These are phyloP conservation scores for Anthracocystis setariae DNA, from an alignment of 1,284 basidiomycete genomes.

Conservation along the genomic window DNA sequence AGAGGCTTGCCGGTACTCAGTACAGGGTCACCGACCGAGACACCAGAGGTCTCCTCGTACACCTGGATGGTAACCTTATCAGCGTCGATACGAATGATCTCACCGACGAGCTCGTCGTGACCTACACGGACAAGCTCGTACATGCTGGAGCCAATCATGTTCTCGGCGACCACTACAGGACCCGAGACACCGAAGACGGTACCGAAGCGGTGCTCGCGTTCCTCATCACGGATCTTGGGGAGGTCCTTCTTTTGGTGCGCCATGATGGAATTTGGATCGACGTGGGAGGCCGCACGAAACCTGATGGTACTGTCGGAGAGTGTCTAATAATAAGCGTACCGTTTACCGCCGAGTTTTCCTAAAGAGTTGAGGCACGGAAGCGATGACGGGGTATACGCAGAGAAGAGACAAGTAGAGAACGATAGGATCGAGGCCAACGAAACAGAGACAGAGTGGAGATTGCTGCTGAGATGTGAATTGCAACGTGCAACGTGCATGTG, in stretches of 20 bases:
- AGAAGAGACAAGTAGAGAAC: conserved; percentile 17
- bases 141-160: conserved; percentile 67
- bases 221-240: conserved; percentile 66
- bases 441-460: conserved; percentile 1
- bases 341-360: background rate
- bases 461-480: background rate
- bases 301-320: background rate
- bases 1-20: conserved; percentile 96
- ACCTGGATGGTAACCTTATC: conserved; percentile 90
- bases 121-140: conserved; percentile 68
- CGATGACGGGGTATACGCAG: background rate
- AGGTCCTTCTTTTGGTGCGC: conserved; percentile 64
- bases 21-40: conserved; percentile 97
- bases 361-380: background rate
- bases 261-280: conserved; percentile 43
- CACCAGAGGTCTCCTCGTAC: conserved; percentile 82
- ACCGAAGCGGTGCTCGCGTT: conserved; percentile 61
- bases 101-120: conserved; percentile 66
- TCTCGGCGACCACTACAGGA: conserved; percentile 66
- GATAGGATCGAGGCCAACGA: background rate
- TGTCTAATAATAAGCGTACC: background rate
- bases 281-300: background rate
- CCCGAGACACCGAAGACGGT: conserved; percentile 66
- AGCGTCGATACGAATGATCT: conserved; percentile 66
- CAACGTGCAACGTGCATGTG: conserved; percentile 7